Base-by-base conservation (phyloP, 129 eudicot species). In the Lactuca saligna region DNA sequence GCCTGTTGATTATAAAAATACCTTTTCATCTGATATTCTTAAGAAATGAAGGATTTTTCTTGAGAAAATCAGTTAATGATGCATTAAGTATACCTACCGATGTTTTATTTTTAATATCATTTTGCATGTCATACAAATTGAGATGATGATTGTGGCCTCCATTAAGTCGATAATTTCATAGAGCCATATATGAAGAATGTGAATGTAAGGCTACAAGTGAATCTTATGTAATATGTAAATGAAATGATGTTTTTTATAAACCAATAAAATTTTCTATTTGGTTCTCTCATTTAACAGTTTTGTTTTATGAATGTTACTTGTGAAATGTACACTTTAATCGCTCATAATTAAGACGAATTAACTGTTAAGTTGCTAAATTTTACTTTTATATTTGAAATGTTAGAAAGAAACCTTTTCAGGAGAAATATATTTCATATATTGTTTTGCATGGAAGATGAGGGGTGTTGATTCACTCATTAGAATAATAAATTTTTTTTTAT, bases 121-220 rank as follows among this genome's bases (percentile, higher is more conserved):
- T n/a, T n/a, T n/a, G n/a, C n/a, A n/a, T n/a, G n/a, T n/a, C n/a
- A n/a, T n/a, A n/a, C n/a, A 13, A 34, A 60, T 57, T 39, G 46
- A 37, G 66, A 55, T n/a, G 33, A 57, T 34, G 73, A 71, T 57
- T 71, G 38, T 34, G 70, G 46, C 56, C 13, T 32, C 56, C 14
- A 41, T 54, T 57, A 60, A 61, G 73, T 46, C 2, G 65, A 54
- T 37, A 46, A 50, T 56, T 71, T 17, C 64, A 71, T n/a, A 48
- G 61, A 65, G 66, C 16, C 65, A 50, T 64, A 46, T 71, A 72
- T 57, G 37, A 49, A 66, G 78, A 80, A 69, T 70, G 67, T 48
- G 77, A 70, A 44, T 64, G 63, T 56, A 71, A 65, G 61, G 68
- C 56, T 41, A 10, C 50, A 57, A 32, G 25, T 66, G 79, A 75